Conservation (phyloP, 1,139 yeast genomes). For the Yamadazyma trypodendri region DNA sequence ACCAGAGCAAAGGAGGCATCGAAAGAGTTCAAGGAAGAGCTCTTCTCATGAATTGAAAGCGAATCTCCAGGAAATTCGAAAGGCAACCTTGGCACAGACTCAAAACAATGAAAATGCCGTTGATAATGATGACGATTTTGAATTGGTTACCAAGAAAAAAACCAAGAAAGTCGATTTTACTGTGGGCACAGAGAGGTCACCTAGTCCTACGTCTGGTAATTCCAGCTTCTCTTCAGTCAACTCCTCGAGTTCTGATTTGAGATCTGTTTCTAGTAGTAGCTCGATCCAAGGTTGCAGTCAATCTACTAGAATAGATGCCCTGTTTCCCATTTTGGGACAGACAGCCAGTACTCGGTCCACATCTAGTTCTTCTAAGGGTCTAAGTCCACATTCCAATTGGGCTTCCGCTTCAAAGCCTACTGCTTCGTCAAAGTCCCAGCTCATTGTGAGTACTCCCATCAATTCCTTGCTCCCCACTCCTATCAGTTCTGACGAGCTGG, state of each 20-base stretch:
- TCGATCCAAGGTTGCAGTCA: not conserved
- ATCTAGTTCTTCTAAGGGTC: too few relatives aligned
- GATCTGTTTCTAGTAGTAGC: not conserved
- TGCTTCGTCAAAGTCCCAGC: not conserved
- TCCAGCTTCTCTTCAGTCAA: conserved; percentile 6
- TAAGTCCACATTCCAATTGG: conserved; percentile 35
- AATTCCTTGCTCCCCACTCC: too few relatives aligned
- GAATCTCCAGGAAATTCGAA: conserved; percentile 26
- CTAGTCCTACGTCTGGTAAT: conserved; percentile 7
- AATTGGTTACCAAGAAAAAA: conserved; percentile 23
- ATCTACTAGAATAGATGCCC: not conserved
- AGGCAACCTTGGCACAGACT: conserved; percentile 7
- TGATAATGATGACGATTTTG: conserved; percentile 31
- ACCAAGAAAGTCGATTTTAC: conserved; percentile 9
- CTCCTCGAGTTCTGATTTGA: conserved; percentile 11
- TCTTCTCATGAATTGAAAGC: conserved; percentile 11
- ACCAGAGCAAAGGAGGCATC: conserved; percentile 17
- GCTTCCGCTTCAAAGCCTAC: conserved; percentile 28
- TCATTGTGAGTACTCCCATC: not conserved
- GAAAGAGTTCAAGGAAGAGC: conserved; percentile 32
- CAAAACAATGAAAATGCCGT: conserved; percentile 11
- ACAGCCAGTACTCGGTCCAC: not conserved
- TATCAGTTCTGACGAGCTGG: too few relatives aligned
- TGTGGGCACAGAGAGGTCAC: conserved; percentile 1
- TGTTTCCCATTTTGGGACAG: conserved; percentile 7